phyloP scores from a whole-genome alignment of 2,329 filamentous ascomycete genomes.

The Helotiales sp. region DNA sequence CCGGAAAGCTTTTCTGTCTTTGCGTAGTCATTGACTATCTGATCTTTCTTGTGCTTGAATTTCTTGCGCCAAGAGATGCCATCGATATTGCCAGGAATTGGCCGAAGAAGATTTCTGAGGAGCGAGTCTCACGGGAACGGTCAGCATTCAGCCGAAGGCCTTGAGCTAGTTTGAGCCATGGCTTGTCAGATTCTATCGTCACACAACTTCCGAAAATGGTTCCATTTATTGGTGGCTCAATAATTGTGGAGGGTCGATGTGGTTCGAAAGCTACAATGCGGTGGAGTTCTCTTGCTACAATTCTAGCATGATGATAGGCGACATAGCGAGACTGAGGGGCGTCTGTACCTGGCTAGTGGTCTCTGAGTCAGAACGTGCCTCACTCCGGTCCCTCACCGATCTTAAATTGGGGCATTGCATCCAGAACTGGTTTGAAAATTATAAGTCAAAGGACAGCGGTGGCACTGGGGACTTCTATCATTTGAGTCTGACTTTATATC shows the following conservation, averaged over 20 bases:
- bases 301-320: too few species aligned
- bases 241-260: too few species aligned
- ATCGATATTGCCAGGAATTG: conserved; percentile 93
- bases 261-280: background rate
- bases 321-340: too few species aligned
- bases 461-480: too few species aligned
- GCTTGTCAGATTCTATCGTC: background rate
- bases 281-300: background rate
- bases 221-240: too few species aligned
- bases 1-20: conserved; percentile 94
- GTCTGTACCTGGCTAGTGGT: background rate
- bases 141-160: conserved; percentile 2
- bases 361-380: background rate
- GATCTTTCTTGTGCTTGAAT: conserved; percentile 85
- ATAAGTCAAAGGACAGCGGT: background rate
- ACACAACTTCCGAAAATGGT: too few species aligned
- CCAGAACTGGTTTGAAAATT: background rate
- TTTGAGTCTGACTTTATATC: background rate
- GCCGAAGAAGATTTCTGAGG: conserved; percentile 71
- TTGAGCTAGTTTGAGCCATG: background rate
- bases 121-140: conserved; percentile 6
- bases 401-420: background rate
- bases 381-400: background rate
- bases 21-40: conserved; percentile 95
- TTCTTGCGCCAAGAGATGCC: conserved; percentile 79